These are phyloP conservation scores for Solanum piurae DNA, from an alignment of 257 asterid species.

Conservation along the genomic window DNA sequence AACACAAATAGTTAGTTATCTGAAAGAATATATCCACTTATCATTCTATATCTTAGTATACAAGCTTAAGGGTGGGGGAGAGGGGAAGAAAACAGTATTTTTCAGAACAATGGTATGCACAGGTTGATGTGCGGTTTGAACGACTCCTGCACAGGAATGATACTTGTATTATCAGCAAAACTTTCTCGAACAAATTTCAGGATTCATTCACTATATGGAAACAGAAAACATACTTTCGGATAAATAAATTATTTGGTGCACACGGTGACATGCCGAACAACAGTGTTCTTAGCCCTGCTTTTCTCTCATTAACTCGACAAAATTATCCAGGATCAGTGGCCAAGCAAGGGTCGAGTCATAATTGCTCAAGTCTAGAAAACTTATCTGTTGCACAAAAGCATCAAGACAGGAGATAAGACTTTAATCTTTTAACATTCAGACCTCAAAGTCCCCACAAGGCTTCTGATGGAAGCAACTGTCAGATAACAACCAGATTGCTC, in stretches of 20 bases:
- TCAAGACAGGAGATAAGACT: background rate
- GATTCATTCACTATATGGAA: background rate
- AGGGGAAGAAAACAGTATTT: background rate
- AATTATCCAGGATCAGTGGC: constrained; percentile 72
- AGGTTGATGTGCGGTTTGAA: background rate
- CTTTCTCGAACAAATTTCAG: background rate
- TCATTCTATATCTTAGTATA: background rate
- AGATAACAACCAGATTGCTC: background rate
- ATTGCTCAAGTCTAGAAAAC: constrained; percentile 61
- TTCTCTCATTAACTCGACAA: constrained; percentile 59
- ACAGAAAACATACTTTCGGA: background rate
- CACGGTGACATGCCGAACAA: background rate
- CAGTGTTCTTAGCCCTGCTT: constrained; percentile 7
- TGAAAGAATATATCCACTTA: background rate
- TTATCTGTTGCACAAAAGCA: constrained; percentile 30
- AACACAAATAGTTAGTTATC: background rate
- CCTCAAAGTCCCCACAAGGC: background rate
- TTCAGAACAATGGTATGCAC: background rate
- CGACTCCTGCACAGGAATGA: background rate
- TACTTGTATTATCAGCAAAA: background rate
- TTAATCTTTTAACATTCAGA: background rate
- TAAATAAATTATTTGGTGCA: background rate
- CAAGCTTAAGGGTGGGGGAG: background rate
- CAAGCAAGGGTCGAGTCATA: constrained; percentile 63
- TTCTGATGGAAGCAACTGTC: background rate